Base-by-base conservation (phyloP, 768 basidiomycete species). In the Phanerodontia chrysosporium region DNA sequence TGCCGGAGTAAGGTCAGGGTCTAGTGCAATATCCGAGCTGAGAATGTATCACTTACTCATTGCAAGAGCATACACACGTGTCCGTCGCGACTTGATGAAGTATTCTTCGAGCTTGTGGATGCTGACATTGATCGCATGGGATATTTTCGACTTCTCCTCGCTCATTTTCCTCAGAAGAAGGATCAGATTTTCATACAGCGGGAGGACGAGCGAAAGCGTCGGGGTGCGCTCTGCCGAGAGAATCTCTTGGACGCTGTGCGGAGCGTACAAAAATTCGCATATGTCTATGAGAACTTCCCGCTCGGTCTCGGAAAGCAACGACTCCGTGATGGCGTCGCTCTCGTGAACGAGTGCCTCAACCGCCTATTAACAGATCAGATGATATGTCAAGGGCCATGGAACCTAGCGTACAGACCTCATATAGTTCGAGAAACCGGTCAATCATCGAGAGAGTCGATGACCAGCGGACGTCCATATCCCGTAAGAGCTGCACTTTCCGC, bases 381-480 rank as follows among this genome's bases (percentile, higher is more conserved):
- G 69, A 6, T 61, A 61, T 13, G 68, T 54, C 13, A 52, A 8
- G 0, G 71, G 57, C n/a, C n/a, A 49, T n/a, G 7, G 22, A n/a
- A 18, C 7, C 8, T 7, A 45, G 32, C 6, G 45, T 45, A 24
- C 45, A n/a, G 48, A 54, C 49, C 52, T 60, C 65, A 42, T 66
- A 67, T 16, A 67, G 64, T 25, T 67, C 62, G 0, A 72, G 55
- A 29, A 68, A 51, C 2, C 67, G 64, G 42, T 70, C 69, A 58
- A 72, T 67, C 72, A 74, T 74, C 1, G 67, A 30, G 28, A 65
- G 72, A 0, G 62, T 72, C n/a, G 73, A 70, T 13, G 73, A 74
- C 72, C 69, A 72, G 6, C 69, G 60, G 0, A 62, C 62, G 21
- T 72, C 69, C 2, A 72, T 62, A 49, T 74, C 71, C 12, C 57